phyloP scores from a whole-genome alignment of 1,284 basidiomycete species.

The Meripilus lineatus region DNA sequence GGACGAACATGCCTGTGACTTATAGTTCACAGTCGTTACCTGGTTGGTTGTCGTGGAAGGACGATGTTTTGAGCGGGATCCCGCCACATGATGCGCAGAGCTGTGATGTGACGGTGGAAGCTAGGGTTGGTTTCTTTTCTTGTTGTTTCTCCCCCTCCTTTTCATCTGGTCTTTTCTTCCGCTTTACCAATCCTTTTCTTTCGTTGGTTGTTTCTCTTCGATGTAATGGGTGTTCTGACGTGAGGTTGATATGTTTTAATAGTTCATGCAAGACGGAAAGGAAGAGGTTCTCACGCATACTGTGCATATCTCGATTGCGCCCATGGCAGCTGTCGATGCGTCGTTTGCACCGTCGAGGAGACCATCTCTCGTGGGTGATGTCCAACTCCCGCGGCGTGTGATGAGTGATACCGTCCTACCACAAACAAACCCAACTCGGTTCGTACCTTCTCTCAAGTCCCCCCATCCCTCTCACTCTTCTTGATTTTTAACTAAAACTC shows the following conservation, averaged over 20 bases:
- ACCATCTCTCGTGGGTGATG: conserved; percentile 54
- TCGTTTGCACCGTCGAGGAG: conserved; percentile 53
- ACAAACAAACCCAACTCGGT: conserved; percentile 29
- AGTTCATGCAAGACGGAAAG: conserved; percentile 71
- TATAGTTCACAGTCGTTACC: conserved; percentile 82
- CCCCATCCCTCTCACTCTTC: neutral
- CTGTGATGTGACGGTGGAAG: conserved; percentile 67
- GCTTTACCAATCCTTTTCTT: conserved; percentile 14
- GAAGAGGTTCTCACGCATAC: conserved; percentile 63
- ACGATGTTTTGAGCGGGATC: conserved; percentile 68
- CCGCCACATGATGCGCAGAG: conserved; percentile 69
- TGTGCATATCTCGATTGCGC: conserved; percentile 68
- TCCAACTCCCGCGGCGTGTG: conserved; percentile 48
- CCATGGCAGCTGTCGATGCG: conserved; percentile 61
- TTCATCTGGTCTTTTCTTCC: conserved; percentile 7
- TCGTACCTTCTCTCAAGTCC: conserved; percentile 6
- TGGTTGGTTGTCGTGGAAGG: conserved; percentile 86
- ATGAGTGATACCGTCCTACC: conserved; percentile 52
- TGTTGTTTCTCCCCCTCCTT: too few relatives aligned
- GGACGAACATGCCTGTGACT: conserved; percentile 72
- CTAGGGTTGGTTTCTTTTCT: conserved; percentile 47
- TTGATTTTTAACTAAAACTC: too few relatives aligned
- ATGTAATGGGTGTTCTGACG: conserved; percentile 7
- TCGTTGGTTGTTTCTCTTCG: conserved; percentile 4
- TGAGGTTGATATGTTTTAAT: conserved; percentile 9